A percentile compares a stretch with the other conserved stretches of the same genome.
Evolutionary conservation across 306 rosid genomes (phyloP).

Genomic region (Rosa chinensis): DNA sequence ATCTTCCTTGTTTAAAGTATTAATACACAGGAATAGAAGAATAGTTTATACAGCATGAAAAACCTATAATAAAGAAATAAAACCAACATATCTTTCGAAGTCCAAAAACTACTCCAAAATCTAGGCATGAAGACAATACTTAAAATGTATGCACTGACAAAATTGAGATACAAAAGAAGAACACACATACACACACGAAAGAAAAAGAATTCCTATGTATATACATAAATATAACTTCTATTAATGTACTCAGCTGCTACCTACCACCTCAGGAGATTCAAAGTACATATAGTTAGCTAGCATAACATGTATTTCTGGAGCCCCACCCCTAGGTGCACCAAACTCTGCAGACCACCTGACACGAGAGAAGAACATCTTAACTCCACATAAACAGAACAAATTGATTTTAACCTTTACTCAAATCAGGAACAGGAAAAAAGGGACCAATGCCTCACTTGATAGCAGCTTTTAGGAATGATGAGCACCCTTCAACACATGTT

Average conservation of each 20-base stretch:
- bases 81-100: neutral
- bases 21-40: neutral
- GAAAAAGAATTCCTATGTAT: neutral
- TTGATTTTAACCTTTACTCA: neutral
- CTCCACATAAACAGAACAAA: neutral
- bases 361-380: neutral
- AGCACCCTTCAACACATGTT: slow-evolving; percentile 86
- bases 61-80: neutral
- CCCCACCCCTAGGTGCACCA: slow-evolving; percentile 65
- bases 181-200: neutral
- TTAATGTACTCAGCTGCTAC: slow-evolving; percentile 21
- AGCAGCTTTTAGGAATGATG: slow-evolving; percentile 91
- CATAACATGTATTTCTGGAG: slow-evolving; percentile 85
- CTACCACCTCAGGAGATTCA: slow-evolving; percentile 90
- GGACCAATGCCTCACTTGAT: slow-evolving; percentile 51
- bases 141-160: neutral
- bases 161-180: neutral
- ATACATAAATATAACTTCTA: neutral
- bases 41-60: slow-evolving; percentile 11
- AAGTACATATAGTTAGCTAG: slow-evolving; percentile 86
- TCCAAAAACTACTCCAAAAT: neutral
- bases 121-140: neutral
- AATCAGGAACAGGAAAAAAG: slow-evolving; percentile 8
- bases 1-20: neutral
- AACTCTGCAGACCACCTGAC: slow-evolving; percentile 89